A percentile compares a stretch with the other conserved stretches of the same genome.
These are phyloP conservation scores for Picea engelmannii DNA, from an alignment of 83 land plant genomes.

Conservation along the genomic window DNA sequence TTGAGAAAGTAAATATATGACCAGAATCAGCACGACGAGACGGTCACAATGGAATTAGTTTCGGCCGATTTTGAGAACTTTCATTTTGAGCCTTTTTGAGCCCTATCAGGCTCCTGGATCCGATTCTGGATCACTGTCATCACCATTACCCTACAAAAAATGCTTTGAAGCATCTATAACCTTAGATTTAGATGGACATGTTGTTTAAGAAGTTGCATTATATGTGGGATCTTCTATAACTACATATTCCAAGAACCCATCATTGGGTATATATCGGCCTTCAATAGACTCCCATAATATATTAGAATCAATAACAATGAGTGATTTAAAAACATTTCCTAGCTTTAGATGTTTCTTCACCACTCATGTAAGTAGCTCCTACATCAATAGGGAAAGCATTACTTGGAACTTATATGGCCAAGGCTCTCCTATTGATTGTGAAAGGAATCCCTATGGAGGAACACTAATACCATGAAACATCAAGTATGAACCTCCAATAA, in stretches of 20 bases:
- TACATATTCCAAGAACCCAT: slow-evolving; percentile 73
- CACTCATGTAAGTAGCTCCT: slow-evolving; percentile 80
- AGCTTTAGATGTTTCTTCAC: slow-evolving; percentile 75
- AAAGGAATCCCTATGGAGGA: slow-evolving; percentile 69
- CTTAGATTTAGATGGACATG: slow-evolving; percentile 21
- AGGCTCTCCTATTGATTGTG: slow-evolving; percentile 72
- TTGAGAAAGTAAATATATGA: too few relatives aligned
- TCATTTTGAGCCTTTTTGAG: too few relatives aligned
- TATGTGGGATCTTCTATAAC: slow-evolving; percentile 75
- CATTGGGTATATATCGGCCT: slow-evolving; percentile 87
- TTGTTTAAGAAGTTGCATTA: slow-evolving; percentile 12
- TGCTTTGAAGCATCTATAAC: slow-evolving; percentile 20
- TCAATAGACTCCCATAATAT: slow-evolving; percentile 83
- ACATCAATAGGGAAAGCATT: slow-evolving; percentile 89
- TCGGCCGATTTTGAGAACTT: too few relatives aligned
- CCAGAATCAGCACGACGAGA: too few relatives aligned
- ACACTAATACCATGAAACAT: slow-evolving; percentile 91
- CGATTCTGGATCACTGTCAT: not conserved
- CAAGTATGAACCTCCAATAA: slow-evolving; percentile 89
- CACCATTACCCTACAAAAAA: not conserved
- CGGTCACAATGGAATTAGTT: too few relatives aligned
- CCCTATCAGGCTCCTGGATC: too few relatives aligned
- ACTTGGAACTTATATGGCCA: slow-evolving; percentile 89
- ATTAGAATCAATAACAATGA: slow-evolving; percentile 65
- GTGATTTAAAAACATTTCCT: slow-evolving; percentile 82